phyloP scores from a whole-genome alignment of 169 alveolate genomes.

The Miamiensis avidus region DNA sequence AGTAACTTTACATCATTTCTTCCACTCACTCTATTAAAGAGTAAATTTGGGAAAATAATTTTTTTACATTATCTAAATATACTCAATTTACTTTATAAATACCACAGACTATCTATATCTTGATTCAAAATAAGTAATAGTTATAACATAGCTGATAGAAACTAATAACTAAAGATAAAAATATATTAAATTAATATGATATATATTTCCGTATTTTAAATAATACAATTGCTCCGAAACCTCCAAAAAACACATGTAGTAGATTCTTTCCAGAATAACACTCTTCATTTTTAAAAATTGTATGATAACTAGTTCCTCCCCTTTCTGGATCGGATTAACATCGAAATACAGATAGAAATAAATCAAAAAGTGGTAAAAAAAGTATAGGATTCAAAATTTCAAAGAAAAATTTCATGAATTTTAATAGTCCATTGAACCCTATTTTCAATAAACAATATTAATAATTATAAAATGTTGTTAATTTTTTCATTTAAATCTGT shows the following conservation, averaged over 20 bases:
- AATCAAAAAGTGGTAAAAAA: slow-evolving; percentile 29
- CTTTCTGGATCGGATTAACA: slow-evolving; percentile 1
- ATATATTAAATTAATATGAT: too few relatives aligned
- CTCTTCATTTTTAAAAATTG: slow-evolving; percentile 12
- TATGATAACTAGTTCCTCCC: slow-evolving; percentile 4
- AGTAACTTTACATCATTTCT: slow-evolving; percentile 41
- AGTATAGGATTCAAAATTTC: slow-evolving; percentile 3
- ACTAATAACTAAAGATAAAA: neutral
- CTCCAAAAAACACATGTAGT: slow-evolving; percentile 35
- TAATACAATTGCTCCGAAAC: slow-evolving; percentile 18
- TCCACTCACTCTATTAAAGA: slow-evolving; percentile 22
- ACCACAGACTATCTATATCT: slow-evolving; percentile 28
- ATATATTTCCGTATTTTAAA: neutral
- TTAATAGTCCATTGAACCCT: too few relatives aligned
- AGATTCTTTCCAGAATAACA: slow-evolving; percentile 46
- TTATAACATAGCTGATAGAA: slow-evolving; percentile 15
- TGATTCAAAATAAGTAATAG: slow-evolving; percentile 40
- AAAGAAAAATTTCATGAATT: neutral
- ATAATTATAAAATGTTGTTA: too few relatives aligned
- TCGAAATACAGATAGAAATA: slow-evolving; percentile 23
- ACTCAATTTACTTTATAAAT: slow-evolving; percentile 11
- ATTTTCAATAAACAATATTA: too few relatives aligned
- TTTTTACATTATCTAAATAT: neutral
- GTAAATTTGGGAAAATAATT: neutral
- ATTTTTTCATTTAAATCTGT: slow-evolving; percentile 10